These are phyloP conservation scores for Hypoxylon sp. DNA, from an alignment of 2,329 filamentous ascomycete species.

Conservation along the genomic window DNA sequence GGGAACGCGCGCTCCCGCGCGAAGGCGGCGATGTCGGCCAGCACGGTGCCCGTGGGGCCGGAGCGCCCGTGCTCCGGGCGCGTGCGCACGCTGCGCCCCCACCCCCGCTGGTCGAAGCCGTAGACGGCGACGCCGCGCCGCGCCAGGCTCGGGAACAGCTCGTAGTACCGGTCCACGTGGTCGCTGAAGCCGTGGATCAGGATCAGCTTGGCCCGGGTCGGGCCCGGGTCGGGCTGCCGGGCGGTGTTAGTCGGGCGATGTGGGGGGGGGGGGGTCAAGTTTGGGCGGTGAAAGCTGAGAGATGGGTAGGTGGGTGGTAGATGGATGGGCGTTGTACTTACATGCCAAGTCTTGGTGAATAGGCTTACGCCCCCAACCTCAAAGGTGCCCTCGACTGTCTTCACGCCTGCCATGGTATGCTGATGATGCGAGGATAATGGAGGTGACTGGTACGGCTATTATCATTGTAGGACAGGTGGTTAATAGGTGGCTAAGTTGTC, in stretches of 20 bases:
- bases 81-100: constrained; percentile 75
- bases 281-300: too few species aligned
- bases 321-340: constrained; percentile 48
- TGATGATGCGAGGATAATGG: background rate
- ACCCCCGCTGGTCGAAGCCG: constrained; percentile 86
- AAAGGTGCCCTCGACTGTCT: constrained; percentile 60
- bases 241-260: constrained; percentile 50
- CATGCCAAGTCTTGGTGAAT: constrained; percentile 67
- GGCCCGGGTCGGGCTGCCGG: constrained; percentile 59
- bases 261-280: too few species aligned
- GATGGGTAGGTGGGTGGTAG: background rate
- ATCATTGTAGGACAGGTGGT: too few species aligned
- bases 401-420: constrained; percentile 46
- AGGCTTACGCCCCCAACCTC: constrained; percentile 55
- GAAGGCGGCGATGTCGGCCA: constrained; percentile 82
- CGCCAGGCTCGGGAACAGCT: constrained; percentile 75
- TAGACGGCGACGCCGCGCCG: constrained; percentile 76
- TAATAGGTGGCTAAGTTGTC: background rate
- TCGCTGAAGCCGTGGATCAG: constrained; percentile 93
- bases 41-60: constrained; percentile 75
- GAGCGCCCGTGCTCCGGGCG: constrained; percentile 73
- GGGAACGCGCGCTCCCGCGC: constrained; percentile 63
- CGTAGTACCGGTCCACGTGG: constrained; percentile 79
- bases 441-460: background rate
- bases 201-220: constrained; percentile 73